Base-by-base conservation (phyloP, 2,329 filamentous ascomycete genomes). In the Phoma sp. region DNA sequence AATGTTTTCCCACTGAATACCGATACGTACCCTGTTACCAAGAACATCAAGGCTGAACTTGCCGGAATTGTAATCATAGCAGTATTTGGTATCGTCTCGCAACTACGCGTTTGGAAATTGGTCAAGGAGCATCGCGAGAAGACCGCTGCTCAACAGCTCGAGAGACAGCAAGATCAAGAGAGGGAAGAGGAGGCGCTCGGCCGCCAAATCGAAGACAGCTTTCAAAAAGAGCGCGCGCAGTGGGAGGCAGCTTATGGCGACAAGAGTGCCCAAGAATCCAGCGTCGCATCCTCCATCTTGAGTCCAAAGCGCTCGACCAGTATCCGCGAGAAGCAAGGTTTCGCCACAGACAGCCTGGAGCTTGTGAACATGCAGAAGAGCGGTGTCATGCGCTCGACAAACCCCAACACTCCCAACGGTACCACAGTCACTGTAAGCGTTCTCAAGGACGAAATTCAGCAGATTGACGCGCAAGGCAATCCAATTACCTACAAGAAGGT, bases 31-130 rank as follows among this genome's bases (percentile, higher is more conserved):
- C 93, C 93, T 0, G 78, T 96, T 11, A 97, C 92, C 0, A 89
- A 87, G 64, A 91, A 91, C 2, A 95, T 97, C 50, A 86, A 87
- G 32, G 93, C 95, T 12, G 93, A 98, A 72, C 84, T 92, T 25
- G 92, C 91, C 0, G 84, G 85, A 1, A 89, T 90, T 20, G 77
- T 96, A 46, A 83, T 97, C 23, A 79, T 96, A 17, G 88, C 84
- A 53, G 73, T 92, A 9, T 79, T 90, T 15, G 92, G 93, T 2
- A 79, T 96, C 20, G 82, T 96, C 36, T 96, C 91, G 0, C 93
- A 98, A 72, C 80, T 95, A 63, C 91, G 88, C 65, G 78, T 97
- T 12, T 97, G 92, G 92, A 91, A 87, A 58, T 80, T 96, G 7
- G 85, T 96, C 55, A 85, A 81, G 56, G 78, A 81, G 52, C 78